phyloP scores from a whole-genome alignment of 495 filamentous ascomycete species.

The Podospora fimiseda region DNA sequence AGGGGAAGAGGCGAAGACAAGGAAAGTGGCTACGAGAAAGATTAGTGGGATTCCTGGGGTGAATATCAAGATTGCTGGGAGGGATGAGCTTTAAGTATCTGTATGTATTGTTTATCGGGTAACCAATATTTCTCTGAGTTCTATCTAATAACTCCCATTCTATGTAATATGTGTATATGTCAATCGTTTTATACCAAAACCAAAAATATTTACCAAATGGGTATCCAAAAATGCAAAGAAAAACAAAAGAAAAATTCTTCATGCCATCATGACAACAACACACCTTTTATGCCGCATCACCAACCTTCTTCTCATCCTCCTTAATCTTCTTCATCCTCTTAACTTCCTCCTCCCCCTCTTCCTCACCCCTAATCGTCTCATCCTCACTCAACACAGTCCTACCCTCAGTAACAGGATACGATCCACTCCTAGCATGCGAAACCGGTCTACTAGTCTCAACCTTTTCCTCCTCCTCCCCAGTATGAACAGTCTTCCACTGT shows the following conservation, averaged over 20 bases:
- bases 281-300: neutral
- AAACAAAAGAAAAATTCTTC: neutral
- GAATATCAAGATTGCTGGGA: constrained; percentile 24
- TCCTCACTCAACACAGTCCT: constrained; percentile 16
- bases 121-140: too few species aligned
- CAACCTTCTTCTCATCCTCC: neutral
- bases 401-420: constrained; percentile 5
- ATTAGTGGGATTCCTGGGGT: constrained; percentile 26
- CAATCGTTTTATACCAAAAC: too few species aligned
- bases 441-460: constrained; percentile 10
- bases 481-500: constrained; percentile 14
- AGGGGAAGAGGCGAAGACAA: constrained; percentile 16
- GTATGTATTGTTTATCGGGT: too few species aligned
- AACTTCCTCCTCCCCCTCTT: constrained; percentile 8
- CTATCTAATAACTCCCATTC: neutral
- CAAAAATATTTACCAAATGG: neutral
- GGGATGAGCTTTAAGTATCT: constrained; percentile 28
- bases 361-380: constrained; percentile 16
- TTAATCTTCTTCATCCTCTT: neutral
- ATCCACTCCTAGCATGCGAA: constrained; percentile 2
- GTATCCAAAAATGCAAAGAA: neutral
- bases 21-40: constrained; percentile 16
- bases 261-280: too few species aligned
- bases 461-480: neutral
- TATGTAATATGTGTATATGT: neutral